Percentiles rank a stretch among this genome's conserved stretches.
phyloP scores from a whole-genome alignment of 2,329 filamentous ascomycete species.

The Plectosphaerella plurivora region DNA sequence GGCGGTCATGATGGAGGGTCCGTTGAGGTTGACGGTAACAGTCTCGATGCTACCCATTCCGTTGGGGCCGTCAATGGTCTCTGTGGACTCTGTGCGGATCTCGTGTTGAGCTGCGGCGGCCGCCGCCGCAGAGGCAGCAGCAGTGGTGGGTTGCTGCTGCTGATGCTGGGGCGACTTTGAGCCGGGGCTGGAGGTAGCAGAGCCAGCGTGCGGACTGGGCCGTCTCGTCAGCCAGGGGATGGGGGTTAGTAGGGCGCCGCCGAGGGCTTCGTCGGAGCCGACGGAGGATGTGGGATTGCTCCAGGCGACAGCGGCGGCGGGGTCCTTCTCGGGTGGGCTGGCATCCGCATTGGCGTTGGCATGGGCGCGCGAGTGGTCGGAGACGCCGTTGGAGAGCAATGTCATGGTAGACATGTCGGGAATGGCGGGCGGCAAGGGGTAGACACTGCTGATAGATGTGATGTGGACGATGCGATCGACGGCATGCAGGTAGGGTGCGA shows the following conservation, averaged over 20 bases:
- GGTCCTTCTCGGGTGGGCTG: conserved; percentile 23
- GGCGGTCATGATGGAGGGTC: conserved; percentile 47
- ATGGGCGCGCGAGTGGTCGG: conserved; percentile 23
- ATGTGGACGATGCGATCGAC: conserved; percentile 88
- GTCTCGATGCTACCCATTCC: conserved; percentile 77
- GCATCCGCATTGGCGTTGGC: conserved; percentile 6
- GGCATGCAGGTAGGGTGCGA: conserved; percentile 83
- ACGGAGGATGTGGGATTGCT: conserved; percentile 46
- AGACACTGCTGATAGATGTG: conserved; percentile 73
- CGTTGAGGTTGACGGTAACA: conserved; percentile 71
- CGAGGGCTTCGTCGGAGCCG: conserved; percentile 83
- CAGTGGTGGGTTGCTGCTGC: conserved; percentile 3
- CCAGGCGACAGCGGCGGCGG: conserved; percentile 38
- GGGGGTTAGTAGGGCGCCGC: conserved; percentile 85
- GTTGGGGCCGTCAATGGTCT: conserved; percentile 78
- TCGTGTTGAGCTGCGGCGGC: conserved; percentile 41
- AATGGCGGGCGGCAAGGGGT: conserved; percentile 71
- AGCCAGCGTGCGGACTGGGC: conserved; percentile 7
- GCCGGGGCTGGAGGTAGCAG: conserved; percentile 1
- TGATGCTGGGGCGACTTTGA: conserved; percentile 8
- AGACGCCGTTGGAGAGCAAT: conserved; percentile 56
- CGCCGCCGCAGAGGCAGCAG: conserved; percentile 1
- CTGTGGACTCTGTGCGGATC: conserved; percentile 68
- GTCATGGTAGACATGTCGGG: conserved; percentile 52
- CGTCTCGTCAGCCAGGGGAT: conserved; percentile 76